A percentile compares a stretch with the other conserved stretches of the same genome.
These are phyloP conservation scores for Sphaceloma murrayae DNA, from an alignment of 2,329 filamentous ascomycete species.

Conservation along the genomic window DNA sequence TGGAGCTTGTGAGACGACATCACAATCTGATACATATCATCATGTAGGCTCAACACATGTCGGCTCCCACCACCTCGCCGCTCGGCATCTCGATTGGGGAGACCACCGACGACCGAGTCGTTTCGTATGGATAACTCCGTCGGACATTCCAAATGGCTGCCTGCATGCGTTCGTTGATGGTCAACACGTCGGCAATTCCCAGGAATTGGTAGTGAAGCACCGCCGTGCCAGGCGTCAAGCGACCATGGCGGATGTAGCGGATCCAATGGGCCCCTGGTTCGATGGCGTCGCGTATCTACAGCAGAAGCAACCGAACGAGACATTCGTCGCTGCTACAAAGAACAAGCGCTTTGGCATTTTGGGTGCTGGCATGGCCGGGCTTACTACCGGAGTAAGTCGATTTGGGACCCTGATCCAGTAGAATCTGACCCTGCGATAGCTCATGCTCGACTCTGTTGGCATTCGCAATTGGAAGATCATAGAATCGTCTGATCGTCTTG, in stretches of 20 bases:
- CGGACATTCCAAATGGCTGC: constrained; percentile 34
- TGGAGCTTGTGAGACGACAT: constrained; percentile 35
- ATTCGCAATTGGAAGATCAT: constrained; percentile 53
- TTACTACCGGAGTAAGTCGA: constrained; percentile 47
- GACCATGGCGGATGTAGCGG: constrained; percentile 41
- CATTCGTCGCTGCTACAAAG: constrained; percentile 48
- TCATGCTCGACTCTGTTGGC: constrained; percentile 43
- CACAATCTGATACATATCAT: constrained; percentile 34
- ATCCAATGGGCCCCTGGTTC: constrained; percentile 54
- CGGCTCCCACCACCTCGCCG: constrained; percentile 26
- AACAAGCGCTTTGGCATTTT: constrained; percentile 52
- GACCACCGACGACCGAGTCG: constrained; percentile 35
- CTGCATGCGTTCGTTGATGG: constrained; percentile 37
- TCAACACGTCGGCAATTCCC: constrained; percentile 35
- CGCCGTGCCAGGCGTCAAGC: constrained; percentile 30
- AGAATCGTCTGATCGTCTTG: constrained; percentile 51
- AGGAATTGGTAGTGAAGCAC: constrained; percentile 31
- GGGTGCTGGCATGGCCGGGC: constrained; percentile 55
- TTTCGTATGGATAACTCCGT: constrained; percentile 41
- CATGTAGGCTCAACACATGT: constrained; percentile 35
- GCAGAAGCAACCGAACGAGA: constrained; percentile 43
- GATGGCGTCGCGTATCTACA: constrained; percentile 53
- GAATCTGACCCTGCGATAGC: constrained; percentile 18
- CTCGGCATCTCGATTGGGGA: constrained; percentile 22
- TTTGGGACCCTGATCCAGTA: not conserved